Evolutionary conservation across 129 eudicot genomes (phyloP).

Genomic region (Ambrosia artemisiifolia): DNA sequence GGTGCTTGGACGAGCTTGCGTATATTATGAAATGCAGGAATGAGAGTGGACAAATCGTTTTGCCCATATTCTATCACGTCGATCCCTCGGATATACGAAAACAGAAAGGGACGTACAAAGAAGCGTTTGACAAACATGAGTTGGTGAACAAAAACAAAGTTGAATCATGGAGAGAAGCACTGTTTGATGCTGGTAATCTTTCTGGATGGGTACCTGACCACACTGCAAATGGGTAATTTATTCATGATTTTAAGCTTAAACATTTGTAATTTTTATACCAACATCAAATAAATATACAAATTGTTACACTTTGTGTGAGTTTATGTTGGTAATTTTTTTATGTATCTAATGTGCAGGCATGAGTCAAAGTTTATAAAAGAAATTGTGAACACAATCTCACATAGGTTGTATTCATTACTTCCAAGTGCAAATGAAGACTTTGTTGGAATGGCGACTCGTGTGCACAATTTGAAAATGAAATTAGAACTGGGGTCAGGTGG

Average conservation of each 20-base stretch:
- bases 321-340: too few relatives aligned
- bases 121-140: background rate
- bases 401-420: background rate
- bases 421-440: conserved; percentile 1
- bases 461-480: background rate
- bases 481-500: background rate
- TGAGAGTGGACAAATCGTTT: background rate
- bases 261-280: background rate
- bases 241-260: background rate
- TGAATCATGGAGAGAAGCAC: conserved; percentile 13
- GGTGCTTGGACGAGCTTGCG: conserved; percentile 12
- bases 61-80: conserved; percentile 13
- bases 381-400: background rate
- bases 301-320: too few relatives aligned
- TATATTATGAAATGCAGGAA: conserved; percentile 1
- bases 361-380: conserved; percentile 3
- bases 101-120: background rate
- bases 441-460: conserved; percentile 15
- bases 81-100: conserved; percentile 4
- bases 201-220: background rate
- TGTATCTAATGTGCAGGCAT: conserved; percentile 15
- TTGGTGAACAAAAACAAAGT: background rate
- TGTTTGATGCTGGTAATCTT: background rate
- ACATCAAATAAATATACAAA: background rate
- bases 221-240: background rate